Percentiles rank a stretch among this genome's conserved stretches.
Evolutionary conservation across 2,329 filamentous ascomycete genomes (phyloP).

Genomic region (Botryosphaeria dothidea): DNA sequence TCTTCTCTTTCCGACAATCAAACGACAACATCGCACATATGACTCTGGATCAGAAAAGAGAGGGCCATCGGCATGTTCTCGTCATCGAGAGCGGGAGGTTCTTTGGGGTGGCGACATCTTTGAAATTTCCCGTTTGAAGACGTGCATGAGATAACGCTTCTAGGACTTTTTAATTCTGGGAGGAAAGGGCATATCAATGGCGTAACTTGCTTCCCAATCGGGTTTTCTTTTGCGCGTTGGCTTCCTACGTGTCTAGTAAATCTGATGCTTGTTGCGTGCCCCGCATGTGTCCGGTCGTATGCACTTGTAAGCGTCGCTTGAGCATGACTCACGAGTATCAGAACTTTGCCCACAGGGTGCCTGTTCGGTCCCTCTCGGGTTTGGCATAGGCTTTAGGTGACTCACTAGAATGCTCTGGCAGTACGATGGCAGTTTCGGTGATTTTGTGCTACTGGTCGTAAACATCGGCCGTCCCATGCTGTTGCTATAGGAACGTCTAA

Average conservation of each 20-base stretch:
- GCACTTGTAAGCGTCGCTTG: too few species aligned
- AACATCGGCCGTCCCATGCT: too few species aligned
- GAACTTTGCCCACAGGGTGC: too few species aligned
- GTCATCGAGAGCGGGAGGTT: conserved; percentile 21
- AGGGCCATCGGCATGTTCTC: conserved; percentile 29
- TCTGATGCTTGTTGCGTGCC: conserved; percentile 15
- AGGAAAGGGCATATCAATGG: conserved; percentile 42
- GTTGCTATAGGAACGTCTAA: too few species aligned
- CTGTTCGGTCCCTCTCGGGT: too few species aligned
- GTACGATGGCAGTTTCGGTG: too few species aligned
- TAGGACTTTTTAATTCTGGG: conserved; percentile 32
- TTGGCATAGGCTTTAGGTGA: too few species aligned
- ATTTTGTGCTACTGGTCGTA: too few species aligned
- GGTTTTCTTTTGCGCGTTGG: conserved; percentile 27
- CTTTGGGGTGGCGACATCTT: conserved; percentile 27
- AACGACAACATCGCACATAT: conserved; percentile 26
- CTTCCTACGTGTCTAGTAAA: conserved; percentile 10
- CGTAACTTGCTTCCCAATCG: conserved; percentile 39
- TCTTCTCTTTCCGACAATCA: conserved; percentile 31
- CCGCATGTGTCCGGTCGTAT: background rate
- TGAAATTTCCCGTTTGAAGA: conserved; percentile 18
- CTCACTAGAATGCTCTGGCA: too few species aligned
- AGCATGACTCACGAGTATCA: too few species aligned
- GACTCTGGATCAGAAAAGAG: conserved; percentile 41
- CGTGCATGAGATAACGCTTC: conserved; percentile 27